A percentile compares a stretch with the other conserved stretches of the same genome.
Evolutionary conservation across 2,329 filamentous ascomycete species (phyloP).

Genomic region (Pestalotiopsis sp.): DNA sequence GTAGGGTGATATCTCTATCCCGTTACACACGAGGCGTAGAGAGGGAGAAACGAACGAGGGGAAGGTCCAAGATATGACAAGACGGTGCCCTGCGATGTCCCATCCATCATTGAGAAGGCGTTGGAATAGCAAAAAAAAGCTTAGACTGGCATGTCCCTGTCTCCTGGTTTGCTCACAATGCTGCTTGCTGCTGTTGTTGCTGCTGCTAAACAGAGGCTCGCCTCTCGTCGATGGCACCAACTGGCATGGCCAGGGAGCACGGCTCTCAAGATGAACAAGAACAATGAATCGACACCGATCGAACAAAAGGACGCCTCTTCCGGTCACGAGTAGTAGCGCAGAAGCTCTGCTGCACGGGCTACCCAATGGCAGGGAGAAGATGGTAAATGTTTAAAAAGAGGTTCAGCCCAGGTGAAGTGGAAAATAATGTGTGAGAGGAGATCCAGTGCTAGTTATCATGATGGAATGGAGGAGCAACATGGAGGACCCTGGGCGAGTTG

Average conservation of each 20-base stretch:
- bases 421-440: slow-evolving; percentile 13
- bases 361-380: slow-evolving; percentile 23
- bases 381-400: slow-evolving; percentile 15
- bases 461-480: slow-evolving; percentile 17
- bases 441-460: slow-evolving; percentile 25
- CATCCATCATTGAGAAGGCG: slow-evolving; percentile 25
- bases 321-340: slow-evolving; percentile 13
- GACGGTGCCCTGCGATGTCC: slow-evolving; percentile 20
- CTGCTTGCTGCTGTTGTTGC: slow-evolving; percentile 24
- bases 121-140: slow-evolving; percentile 7
- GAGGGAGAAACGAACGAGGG: slow-evolving; percentile 15
- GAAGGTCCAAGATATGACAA: slow-evolving; percentile 14
- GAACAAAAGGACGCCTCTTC: slow-evolving; percentile 11
- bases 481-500: slow-evolving; percentile 27
- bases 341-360: slow-evolving; percentile 18
- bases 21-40: neutral
- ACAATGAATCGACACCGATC: neutral
- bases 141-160: slow-evolving; percentile 13
- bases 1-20: slow-evolving; percentile 3
- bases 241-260: slow-evolving; percentile 33
- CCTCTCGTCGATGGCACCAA: slow-evolving; percentile 4
- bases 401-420: neutral
- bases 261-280: slow-evolving; percentile 4
- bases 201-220: slow-evolving; percentile 22
- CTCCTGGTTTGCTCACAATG: neutral